A percentile compares a stretch with the other conserved stretches of the same genome.
Conservation (phyloP, 306 rosid species). For the Dicorynia guianensis region DNA sequence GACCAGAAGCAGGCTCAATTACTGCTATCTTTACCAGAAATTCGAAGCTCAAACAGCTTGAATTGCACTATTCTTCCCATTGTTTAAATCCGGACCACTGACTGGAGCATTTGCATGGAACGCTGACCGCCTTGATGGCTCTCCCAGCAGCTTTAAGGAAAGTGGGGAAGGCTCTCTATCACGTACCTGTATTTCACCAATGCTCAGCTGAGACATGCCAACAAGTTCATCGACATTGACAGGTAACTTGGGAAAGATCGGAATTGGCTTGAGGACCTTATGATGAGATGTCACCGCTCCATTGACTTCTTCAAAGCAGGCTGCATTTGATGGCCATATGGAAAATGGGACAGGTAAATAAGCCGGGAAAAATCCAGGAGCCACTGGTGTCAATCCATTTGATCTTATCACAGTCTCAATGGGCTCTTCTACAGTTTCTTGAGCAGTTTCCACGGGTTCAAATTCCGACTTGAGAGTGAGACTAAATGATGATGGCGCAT, state of each 20-base stretch:
- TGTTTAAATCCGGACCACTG: constrained; percentile 61
- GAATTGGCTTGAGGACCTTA: constrained; percentile 79
- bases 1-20: constrained; percentile 35
- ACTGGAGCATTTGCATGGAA: constrained; percentile 84
- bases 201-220: constrained; percentile 89
- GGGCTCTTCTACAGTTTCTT: constrained; percentile 52
- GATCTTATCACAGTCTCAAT: constrained; percentile 49
- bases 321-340: constrained; percentile 72
- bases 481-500: constrained; percentile 74
- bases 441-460: constrained; percentile 81
- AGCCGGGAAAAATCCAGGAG: constrained; percentile 65
- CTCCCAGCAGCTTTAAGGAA: constrained; percentile 73
- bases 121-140: constrained; percentile 93
- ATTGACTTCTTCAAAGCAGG: constrained; percentile 57
- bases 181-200: constrained; percentile 56
- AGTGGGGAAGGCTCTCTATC: constrained; percentile 73
- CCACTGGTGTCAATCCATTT: constrained; percentile 56
- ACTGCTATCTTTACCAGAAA: constrained; percentile 41
- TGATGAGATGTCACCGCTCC: constrained; percentile 59
- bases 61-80: constrained; percentile 68
- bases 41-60: constrained; percentile 65
- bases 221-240: constrained; percentile 89
- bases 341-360: constrained; percentile 66
- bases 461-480: constrained; percentile 82
- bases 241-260: constrained; percentile 75